These are phyloP conservation scores for Populus nigra DNA, from an alignment of 345 rosid genomes.

Conservation along the genomic window DNA sequence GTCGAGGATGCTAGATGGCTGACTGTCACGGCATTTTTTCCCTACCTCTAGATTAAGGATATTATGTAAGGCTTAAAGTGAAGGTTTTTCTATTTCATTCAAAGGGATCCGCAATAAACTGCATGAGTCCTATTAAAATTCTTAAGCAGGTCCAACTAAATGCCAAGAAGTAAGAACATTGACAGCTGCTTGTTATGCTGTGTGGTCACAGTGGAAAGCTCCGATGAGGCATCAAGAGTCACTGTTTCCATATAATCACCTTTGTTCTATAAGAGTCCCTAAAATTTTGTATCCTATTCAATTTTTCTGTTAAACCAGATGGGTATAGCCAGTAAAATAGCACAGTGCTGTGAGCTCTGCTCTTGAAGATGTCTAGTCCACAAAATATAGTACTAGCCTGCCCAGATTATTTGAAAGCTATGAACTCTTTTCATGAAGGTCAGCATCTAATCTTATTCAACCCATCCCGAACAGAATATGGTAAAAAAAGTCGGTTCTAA, in stretches of 20 bases:
- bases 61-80: neutral
- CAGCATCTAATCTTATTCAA: neutral
- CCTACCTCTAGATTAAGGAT: neutral
- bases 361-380: neutral
- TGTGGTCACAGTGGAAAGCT: neutral
- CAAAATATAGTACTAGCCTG: neutral
- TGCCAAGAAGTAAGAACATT: neutral
- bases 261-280: neutral
- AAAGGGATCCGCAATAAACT: neutral
- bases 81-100: too few species aligned
- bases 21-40: neutral
- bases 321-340: neutral
- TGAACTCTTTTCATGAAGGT: neutral
- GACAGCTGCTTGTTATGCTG: neutral
- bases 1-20: neutral
- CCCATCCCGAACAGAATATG: neutral
- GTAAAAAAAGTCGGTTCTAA: neutral
- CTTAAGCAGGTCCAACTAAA: neutral
- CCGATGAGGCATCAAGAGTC: neutral
- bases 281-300: neutral
- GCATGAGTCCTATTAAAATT: neutral
- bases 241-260: neutral
- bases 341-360: neutral
- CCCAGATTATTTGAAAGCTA: neutral
- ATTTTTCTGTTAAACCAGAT: neutral